phyloP scores from a whole-genome alignment of 2,329 filamentous ascomycete genomes.

The Neopestalotiopsis sp. region DNA sequence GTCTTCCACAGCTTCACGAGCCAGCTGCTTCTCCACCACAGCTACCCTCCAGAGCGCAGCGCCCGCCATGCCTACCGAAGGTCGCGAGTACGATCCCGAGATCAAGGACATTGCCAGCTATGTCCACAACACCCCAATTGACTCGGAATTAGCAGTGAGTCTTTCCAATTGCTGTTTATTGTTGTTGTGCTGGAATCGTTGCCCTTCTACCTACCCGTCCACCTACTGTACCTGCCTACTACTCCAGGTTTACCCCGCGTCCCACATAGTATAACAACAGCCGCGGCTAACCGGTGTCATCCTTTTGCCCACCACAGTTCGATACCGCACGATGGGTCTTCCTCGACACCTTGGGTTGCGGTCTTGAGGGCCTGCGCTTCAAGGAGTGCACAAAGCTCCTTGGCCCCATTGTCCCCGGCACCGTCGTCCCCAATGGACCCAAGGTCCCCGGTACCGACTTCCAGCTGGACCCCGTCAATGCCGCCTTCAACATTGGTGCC shows the following conservation, averaged over 20 bases:
- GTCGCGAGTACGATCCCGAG: conserved; percentile 81
- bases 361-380: conserved; percentile 93
- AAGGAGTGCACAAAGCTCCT: conserved; percentile 95
- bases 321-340: conserved; percentile 97
- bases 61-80: conserved; percentile 54
- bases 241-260: conserved; percentile 24
- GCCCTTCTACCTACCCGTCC: neutral
- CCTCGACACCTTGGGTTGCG: conserved; percentile 95
- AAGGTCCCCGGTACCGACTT: conserved; percentile 91
- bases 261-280: conserved; percentile 16
- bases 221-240: conserved; percentile 15
- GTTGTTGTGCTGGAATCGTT: neutral
- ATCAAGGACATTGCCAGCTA: conserved; percentile 95
- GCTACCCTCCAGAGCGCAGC: conserved; percentile 52
- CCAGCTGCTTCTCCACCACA: conserved; percentile 54
- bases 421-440: conserved; percentile 87
- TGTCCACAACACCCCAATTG: conserved; percentile 88
- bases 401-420: conserved; percentile 89
- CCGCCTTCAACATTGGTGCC: conserved; percentile 97
- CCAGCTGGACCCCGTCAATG: conserved; percentile 93
- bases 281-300: conserved; percentile 33
- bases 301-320: conserved; percentile 59
- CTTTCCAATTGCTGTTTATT: neutral
- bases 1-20: conserved; percentile 40
- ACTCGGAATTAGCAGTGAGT: conserved; percentile 91